Percentiles rank a stretch among this genome's conserved stretches.
phyloP scores from a whole-genome alignment of 345 rosid species.

The Gossypium arboreum region DNA sequence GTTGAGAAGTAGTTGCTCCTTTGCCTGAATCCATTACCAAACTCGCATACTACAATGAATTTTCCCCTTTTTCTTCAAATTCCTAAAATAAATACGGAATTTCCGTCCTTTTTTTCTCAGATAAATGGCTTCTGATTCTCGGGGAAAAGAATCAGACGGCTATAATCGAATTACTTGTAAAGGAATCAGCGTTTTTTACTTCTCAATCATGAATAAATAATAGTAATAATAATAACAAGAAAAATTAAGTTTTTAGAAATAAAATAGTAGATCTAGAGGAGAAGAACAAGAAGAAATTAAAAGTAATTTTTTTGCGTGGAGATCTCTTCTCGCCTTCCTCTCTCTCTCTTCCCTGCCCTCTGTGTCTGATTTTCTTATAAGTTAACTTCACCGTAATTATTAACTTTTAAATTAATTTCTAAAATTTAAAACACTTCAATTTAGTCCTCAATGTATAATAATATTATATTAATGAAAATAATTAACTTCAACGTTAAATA shows the following conservation, averaged over 20 bases:
- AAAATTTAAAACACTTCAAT: too few relatives aligned
- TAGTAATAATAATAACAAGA: neutral
- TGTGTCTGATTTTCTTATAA: too few relatives aligned
- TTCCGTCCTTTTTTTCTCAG: neutral
- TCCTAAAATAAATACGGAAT: neutral
- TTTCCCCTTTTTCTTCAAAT: neutral
- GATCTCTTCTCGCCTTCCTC: neutral
- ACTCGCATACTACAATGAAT: neutral
- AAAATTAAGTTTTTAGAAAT: neutral
- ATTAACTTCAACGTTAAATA: too few relatives aligned
- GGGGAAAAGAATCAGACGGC: slow-evolving; percentile 10
- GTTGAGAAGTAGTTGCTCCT: slow-evolving; percentile 24
- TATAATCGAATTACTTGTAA: neutral
- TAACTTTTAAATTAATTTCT: too few relatives aligned
- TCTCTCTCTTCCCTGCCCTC: too few relatives aligned
- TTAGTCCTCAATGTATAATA: too few relatives aligned
- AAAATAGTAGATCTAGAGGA: neutral
- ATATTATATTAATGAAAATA: too few relatives aligned
- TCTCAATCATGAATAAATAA: neutral
- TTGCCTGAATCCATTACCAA: slow-evolving; percentile 28
- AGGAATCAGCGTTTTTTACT: neutral
- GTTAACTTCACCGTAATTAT: too few relatives aligned
- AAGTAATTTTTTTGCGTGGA: neutral
- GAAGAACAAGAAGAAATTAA: neutral
- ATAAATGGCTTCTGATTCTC: neutral